Evolutionary conservation across 164 flowering plant species (phyloP).

Genomic region (Litsea cubeba): DNA sequence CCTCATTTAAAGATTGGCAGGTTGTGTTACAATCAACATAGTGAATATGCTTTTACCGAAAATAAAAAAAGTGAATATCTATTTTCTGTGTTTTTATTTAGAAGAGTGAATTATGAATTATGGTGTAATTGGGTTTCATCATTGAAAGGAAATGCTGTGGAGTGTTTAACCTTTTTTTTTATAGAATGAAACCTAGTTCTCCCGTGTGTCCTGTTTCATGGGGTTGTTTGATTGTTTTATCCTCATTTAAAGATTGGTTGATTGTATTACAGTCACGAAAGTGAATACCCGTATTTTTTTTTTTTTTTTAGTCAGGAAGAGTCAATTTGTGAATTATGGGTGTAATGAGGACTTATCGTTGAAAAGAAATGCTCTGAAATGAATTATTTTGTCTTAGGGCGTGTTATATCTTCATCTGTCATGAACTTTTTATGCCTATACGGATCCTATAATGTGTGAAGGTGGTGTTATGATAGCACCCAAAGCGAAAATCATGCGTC

Average conservation of each 20-base stretch:
- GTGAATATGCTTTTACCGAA: not conserved
- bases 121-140: not conserved
- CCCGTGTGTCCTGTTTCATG: not conserved
- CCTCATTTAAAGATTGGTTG: not conserved
- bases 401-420: too few species aligned
- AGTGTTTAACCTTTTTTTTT: conserved; percentile 45
- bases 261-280: not conserved
- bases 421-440: too few species aligned
- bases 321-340: not conserved
- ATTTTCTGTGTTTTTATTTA: not conserved
- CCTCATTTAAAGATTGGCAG: not conserved
- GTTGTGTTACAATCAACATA: not conserved
- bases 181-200: conserved; percentile 39
- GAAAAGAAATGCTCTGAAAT: too few species aligned
- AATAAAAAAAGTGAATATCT: not conserved
- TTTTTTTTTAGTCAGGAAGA: not conserved
- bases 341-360: too few species aligned
- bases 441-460: too few species aligned
- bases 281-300: not conserved
- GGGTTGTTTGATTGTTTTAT: not conserved
- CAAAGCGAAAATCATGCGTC: too few species aligned
- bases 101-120: not conserved
- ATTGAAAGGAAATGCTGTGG: too few species aligned
- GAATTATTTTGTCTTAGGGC: too few species aligned
- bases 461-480: too few species aligned